phyloP scores from a whole-genome alignment of 2,329 filamentous ascomycete genomes.

The Alternaria alternata region DNA sequence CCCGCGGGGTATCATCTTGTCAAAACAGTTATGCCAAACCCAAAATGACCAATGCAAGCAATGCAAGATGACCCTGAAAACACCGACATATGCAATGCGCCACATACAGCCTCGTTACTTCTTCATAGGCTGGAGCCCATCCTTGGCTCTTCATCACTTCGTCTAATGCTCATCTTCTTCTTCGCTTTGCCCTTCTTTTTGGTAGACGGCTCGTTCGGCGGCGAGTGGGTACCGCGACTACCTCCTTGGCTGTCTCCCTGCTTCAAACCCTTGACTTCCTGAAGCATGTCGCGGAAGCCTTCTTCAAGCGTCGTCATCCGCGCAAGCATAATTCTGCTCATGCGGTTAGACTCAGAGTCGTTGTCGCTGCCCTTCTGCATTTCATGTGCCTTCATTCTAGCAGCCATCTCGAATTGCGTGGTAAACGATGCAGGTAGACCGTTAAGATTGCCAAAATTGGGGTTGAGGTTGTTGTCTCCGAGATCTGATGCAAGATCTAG shows the following conservation, averaged over 20 bases:
- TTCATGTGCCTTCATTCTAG: conserved; percentile 34
- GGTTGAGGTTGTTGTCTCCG: conserved; percentile 67
- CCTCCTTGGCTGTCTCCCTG: conserved; percentile 41
- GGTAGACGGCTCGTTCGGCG: conserved; percentile 32
- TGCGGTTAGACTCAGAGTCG: conserved; percentile 47
- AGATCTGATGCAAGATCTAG: conserved; percentile 78
- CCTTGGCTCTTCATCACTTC: conserved; percentile 27
- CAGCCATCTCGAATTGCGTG: conserved; percentile 64
- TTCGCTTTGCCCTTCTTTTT: conserved; percentile 45
- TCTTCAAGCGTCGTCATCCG: conserved; percentile 94
- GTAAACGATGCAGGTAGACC: conserved; percentile 78
- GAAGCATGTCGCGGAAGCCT: conserved; percentile 85
- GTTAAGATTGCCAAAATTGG: conserved; percentile 67
- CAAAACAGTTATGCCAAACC: conserved; percentile 14
- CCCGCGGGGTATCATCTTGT: conserved; percentile 11
- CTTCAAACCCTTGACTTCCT: conserved; percentile 75
- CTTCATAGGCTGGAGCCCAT: conserved; percentile 41
- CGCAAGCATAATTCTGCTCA: conserved; percentile 80
- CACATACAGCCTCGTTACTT: background rate
- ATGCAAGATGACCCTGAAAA: conserved; percentile 13
- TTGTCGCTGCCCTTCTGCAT: conserved; percentile 34
- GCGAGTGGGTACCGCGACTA: conserved; percentile 39
- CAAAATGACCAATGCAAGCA: background rate
- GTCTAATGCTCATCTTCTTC: conserved; percentile 35
- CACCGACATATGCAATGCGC: conserved; percentile 14